Evolutionary conservation across 768 basidiomycete species (phyloP), one percentile per base, ranked within the genome.

Genomic region (Tubosaeta sp.): DNA sequence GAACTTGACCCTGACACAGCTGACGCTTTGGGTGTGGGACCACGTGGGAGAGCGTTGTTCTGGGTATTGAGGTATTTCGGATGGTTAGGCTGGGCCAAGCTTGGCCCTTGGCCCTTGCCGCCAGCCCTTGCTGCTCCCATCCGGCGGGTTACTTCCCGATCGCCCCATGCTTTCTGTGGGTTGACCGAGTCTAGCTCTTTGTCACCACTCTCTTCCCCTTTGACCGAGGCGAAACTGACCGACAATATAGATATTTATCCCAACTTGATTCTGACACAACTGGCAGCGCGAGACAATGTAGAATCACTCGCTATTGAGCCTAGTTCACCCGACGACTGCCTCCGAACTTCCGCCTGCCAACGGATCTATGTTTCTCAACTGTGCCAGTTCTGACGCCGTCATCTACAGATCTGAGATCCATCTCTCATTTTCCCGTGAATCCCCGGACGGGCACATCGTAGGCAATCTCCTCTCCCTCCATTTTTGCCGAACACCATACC

Each of bases 331-430:
- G 63, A 55, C 34, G 32, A 62, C 53, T 57, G 53, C 53, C 39
- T 39, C 51, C 51, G 44, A 46, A 52, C 29, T 46, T 46, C 57
- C 59, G 52, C 52, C 50, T 58, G 58, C 50, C 55, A 65, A 57
- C 67, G 55, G 60, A 62, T 70, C 66, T 62, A 57, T 65, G 59
- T 66, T 54, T 67, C 60, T 70, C 64, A 59, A 63, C 53, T 53
- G 53, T 60, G 55, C 51, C 58, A 43, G 29, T 47, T 61, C 57
- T 59, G 58, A 52, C 59, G 56, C 63, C 59, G 65, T 61, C 59
- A 63, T 67, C 57, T 58, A 17, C 39, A 59, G 63, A 69, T 69
- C 67, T 70, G 9, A 67, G 67, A 68, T 69, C 52, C 52, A 50
- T 46, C 45, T 45, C 47, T 45, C 52, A 51, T 54, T 63, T 65